These are phyloP conservation scores for Xerocomellus chrysenteron DNA, from an alignment of 768 basidiomycete species.

Conservation along the genomic window DNA sequence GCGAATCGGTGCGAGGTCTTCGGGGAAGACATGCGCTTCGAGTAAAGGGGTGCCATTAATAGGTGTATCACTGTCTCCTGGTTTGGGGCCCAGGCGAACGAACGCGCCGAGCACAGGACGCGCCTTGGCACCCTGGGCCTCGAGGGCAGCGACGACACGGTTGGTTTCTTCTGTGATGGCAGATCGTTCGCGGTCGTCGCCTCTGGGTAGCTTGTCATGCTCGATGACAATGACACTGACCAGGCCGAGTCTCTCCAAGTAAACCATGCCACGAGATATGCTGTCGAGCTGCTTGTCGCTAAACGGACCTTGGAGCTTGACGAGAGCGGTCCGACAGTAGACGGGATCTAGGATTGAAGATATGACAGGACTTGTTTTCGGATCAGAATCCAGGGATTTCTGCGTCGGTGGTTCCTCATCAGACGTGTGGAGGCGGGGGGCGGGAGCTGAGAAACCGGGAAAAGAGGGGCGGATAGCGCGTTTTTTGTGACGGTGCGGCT, in stretches of 20 bases:
- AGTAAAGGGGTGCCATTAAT: slow-evolving; percentile 44
- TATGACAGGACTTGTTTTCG: slow-evolving; percentile 52
- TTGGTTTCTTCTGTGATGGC: slow-evolving; percentile 77
- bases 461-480: slow-evolving; percentile 18
- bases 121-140: slow-evolving; percentile 81
- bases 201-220: slow-evolving; percentile 69
- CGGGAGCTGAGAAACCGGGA: slow-evolving; percentile 29
- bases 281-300: slow-evolving; percentile 90
- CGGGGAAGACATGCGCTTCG: slow-evolving; percentile 77
- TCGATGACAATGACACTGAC: slow-evolving; percentile 96
- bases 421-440: slow-evolving; percentile 11
- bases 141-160: slow-evolving; percentile 78
- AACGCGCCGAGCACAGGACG: slow-evolving; percentile 87
- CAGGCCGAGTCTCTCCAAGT: slow-evolving; percentile 92
- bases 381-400: slow-evolving; percentile 33
- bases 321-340: slow-evolving; percentile 83
- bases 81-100: slow-evolving; percentile 79
- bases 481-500: slow-evolving; percentile 32
- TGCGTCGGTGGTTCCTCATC: slow-evolving; percentile 11
- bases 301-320: slow-evolving; percentile 97
- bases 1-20: slow-evolving; percentile 80
- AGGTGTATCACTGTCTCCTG: slow-evolving; percentile 38
- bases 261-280: slow-evolving; percentile 89
- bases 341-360: slow-evolving; percentile 84
- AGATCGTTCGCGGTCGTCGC: slow-evolving; percentile 67